phyloP scores from a whole-genome alignment of 1,139 yeast genomes.

The Insectozyma bohioensis region DNA sequence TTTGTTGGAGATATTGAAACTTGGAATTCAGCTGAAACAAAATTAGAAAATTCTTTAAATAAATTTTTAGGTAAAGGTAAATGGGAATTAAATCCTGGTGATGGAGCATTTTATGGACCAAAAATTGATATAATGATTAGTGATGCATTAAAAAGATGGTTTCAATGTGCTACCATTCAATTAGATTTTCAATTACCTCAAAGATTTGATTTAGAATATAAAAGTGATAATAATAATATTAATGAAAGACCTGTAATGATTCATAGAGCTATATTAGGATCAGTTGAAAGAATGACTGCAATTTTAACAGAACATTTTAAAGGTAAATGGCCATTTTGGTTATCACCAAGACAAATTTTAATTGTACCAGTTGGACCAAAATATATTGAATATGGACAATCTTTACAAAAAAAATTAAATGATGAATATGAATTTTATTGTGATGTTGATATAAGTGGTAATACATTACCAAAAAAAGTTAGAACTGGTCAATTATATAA shows the following conservation, averaged over 20 bases:
- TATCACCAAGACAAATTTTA: slow-evolving; percentile 93
- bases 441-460: slow-evolving; percentile 90
- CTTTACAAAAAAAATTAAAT: slow-evolving; percentile 63
- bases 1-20: slow-evolving; percentile 83
- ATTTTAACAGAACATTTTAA: slow-evolving; percentile 95
- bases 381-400: slow-evolving; percentile 83
- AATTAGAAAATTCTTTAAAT: slow-evolving; percentile 72
- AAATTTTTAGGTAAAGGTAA: slow-evolving; percentile 67
- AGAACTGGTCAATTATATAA: slow-evolving; percentile 92
- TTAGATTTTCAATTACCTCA: slow-evolving; percentile 95
- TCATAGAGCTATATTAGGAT: slow-evolving; percentile 96
- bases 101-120: slow-evolving; percentile 99
- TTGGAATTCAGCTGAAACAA: slow-evolving; percentile 86
- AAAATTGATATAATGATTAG: slow-evolving; percentile 93
- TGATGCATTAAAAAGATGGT: slow-evolving; percentile 91
- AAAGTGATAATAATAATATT: slow-evolving; percentile 62
- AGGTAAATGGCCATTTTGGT: slow-evolving; percentile 99
- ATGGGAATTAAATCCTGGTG: slow-evolving; percentile 94
- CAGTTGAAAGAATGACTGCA: slow-evolving; percentile 98
- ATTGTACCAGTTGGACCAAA: slow-evolving; percentile 96
- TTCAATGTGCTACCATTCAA: slow-evolving; percentile 98
- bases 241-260: slow-evolving; percentile 88
- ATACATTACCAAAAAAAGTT: slow-evolving; percentile 94
- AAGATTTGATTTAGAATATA: slow-evolving; percentile 85
- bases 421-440: slow-evolving; percentile 77